Evolutionary conservation across 495 filamentous ascomycete species (phyloP), one percentile per base, ranked within the genome.

Genomic region (Aspergillus indologenus): DNA sequence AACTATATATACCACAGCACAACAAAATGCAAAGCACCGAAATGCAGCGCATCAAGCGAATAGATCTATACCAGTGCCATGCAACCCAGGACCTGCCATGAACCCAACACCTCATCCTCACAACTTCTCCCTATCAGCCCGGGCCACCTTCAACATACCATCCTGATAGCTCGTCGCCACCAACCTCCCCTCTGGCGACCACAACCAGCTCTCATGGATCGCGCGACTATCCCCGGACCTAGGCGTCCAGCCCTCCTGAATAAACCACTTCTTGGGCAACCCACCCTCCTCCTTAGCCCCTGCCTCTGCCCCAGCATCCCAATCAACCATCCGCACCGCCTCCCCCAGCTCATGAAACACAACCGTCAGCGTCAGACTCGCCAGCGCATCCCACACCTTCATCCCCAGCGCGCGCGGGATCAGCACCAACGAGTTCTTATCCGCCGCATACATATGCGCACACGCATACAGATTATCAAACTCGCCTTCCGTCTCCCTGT

Each of bases 361-460:
- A 42, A 89, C 82, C 9, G 75, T 80, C 55, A 88, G 81, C 31
- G 78, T 85, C 46, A 91, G 66, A 56, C 79, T 86, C 6, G 83
- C 83, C 66, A 86, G 85, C 40, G 75, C 79, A 14, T 78, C 64
- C 49, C 79, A 75, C 56, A 74, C 66, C 4, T 78, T 81, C 34
- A 84, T 79, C 0, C 82, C 83, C 8, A 87, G 59, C 6, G 87
- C 79, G 42, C 88, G 84, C 3, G 78, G 75, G 34, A 85, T 75
- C 69, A 89, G 74, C 63, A 87, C 75, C 54, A 90, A 68, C 0
- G 85, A 87, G 66, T 91, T 91, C 44, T 84, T 79, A 63, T 91
- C 88, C 24, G 80, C 82, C 1, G 84, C 80, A 69, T 85, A 90
- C 50, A 87, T 81, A 66, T 90, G 87, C 17, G 81, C 80, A 57